A percentile compares a stretch with the other conserved stretches of the same genome.
These are phyloP conservation scores for Penicillium robsamsonii DNA, from an alignment of 495 filamentous ascomycete genomes.

Conservation along the genomic window DNA sequence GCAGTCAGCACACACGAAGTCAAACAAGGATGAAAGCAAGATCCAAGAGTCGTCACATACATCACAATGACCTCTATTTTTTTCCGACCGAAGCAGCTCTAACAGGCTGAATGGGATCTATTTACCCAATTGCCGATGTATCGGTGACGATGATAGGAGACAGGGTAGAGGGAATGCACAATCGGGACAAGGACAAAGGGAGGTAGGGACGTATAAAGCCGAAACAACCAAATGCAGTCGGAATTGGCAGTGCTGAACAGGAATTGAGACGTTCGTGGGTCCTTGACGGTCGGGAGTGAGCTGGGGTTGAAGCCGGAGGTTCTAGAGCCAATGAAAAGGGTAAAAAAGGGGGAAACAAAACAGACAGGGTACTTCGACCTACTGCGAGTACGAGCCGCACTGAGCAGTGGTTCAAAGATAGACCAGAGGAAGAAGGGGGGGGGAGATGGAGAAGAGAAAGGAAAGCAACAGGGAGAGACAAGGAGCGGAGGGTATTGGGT, in stretches of 20 bases:
- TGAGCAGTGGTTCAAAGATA: slow-evolving; percentile 19
- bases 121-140: slow-evolving; percentile 12
- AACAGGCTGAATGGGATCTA: slow-evolving; percentile 16
- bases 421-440: slow-evolving; percentile 12
- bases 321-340: slow-evolving; percentile 6
- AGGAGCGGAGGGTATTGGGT: slow-evolving; percentile 22
- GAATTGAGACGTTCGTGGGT: slow-evolving; percentile 14
- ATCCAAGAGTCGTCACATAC: slow-evolving; percentile 16
- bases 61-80: slow-evolving; percentile 16
- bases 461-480: slow-evolving; percentile 22
- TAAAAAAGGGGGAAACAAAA: slow-evolving; percentile 14
- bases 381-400: slow-evolving; percentile 21
- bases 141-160: slow-evolving; percentile 5
- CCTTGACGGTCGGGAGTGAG: slow-evolving; percentile 18
- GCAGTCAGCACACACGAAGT: slow-evolving; percentile 21
- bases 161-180: background rate
- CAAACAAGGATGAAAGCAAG: background rate
- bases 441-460: slow-evolving; percentile 16
- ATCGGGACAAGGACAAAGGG: background rate
- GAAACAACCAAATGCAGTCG: background rate
- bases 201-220: background rate
- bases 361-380: slow-evolving; percentile 14
- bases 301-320: background rate
- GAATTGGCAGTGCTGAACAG: slow-evolving; percentile 14
- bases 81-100: slow-evolving; percentile 14